Percentiles rank a stretch among this genome's conserved stretches.
Evolutionary conservation across 1,284 basidiomycete genomes (phyloP).

Genomic region (Moesziomyces antarcticus): DNA sequence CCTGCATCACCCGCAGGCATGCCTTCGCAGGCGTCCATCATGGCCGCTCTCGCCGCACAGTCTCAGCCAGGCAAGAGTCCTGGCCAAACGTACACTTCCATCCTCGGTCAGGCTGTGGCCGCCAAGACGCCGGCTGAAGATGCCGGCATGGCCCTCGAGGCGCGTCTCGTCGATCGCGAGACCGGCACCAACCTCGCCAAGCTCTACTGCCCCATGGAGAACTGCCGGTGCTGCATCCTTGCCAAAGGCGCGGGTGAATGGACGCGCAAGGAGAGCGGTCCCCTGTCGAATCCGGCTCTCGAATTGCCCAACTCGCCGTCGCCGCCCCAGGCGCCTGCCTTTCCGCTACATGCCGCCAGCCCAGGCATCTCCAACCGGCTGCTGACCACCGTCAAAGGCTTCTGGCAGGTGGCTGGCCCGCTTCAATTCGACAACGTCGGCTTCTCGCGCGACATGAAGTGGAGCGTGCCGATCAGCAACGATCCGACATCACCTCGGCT

Average conservation of each 20-base stretch:
- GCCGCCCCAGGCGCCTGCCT: constrained; percentile 42
- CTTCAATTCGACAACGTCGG: constrained; percentile 65
- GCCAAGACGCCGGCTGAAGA: constrained; percentile 65
- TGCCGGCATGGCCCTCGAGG: constrained; percentile 59
- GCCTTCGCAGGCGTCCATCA: constrained; percentile 48
- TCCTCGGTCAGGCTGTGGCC: constrained; percentile 64
- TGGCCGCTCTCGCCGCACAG: constrained; percentile 53
- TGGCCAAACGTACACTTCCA: constrained; percentile 47
- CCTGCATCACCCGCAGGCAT: constrained; percentile 36
- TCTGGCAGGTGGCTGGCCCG: constrained; percentile 59
- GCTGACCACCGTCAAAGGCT: constrained; percentile 47
- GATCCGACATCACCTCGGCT: constrained; percentile 10
- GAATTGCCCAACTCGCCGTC: constrained; percentile 48
- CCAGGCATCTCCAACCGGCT: constrained; percentile 20
- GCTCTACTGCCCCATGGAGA: constrained; percentile 63
- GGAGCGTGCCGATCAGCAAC: constrained; percentile 37
- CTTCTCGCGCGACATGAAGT: constrained; percentile 60
- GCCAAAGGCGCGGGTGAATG: constrained; percentile 53
- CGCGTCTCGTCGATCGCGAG: constrained; percentile 60
- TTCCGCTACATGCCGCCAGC: constrained; percentile 27
- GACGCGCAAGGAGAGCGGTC: constrained; percentile 59
- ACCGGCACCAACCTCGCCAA: constrained; percentile 54
- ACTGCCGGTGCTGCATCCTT: constrained; percentile 60
- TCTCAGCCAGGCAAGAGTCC: constrained; percentile 40
- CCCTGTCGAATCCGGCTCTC: constrained; percentile 46